A percentile compares a stretch with the other conserved stretches of the same genome.
These are phyloP conservation scores for Metschnikowia matae DNA, from an alignment of 805 yeast species.

Conservation along the genomic window DNA sequence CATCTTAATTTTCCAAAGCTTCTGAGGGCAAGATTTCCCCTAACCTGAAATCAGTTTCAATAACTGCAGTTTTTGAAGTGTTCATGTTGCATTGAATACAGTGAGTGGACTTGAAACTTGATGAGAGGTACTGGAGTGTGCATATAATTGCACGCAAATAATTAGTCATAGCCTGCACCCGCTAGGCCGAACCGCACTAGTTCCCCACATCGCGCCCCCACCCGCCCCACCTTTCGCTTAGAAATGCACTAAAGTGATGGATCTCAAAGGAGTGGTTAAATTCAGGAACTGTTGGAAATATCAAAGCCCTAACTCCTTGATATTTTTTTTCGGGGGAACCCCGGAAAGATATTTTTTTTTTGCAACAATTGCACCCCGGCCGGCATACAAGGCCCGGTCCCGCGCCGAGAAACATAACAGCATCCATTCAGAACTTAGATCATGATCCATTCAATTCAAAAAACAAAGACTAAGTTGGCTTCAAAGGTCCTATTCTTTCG, in stretches of 20 bases:
- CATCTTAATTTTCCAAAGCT: no score
- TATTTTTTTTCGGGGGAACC: background rate
- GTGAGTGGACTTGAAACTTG: no score
- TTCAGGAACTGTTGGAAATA: no score
- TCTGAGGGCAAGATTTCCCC: no score
- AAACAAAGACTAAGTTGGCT: no score
- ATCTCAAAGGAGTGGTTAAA: no score
- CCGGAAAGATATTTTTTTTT: background rate
- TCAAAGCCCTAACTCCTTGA: background rate
- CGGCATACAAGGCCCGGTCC: background rate
- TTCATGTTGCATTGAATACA: no score
- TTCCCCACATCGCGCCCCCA: slow-evolving; percentile 3
- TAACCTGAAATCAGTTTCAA: no score
- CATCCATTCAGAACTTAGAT: background rate
- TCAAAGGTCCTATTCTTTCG: no score
- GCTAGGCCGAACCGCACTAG: background rate
- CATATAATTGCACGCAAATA: background rate
- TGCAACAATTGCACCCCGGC: background rate
- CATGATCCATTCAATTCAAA: background rate
- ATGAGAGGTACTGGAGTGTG: no score
- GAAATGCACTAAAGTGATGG: background rate
- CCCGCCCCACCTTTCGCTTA: slow-evolving; percentile 1
- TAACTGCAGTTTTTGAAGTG: no score
- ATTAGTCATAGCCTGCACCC: background rate
- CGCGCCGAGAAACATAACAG: background rate